These are phyloP conservation scores for Nitzschia sp. DNA, from an alignment of 108 stramenopile species.

Conservation along the genomic window DNA sequence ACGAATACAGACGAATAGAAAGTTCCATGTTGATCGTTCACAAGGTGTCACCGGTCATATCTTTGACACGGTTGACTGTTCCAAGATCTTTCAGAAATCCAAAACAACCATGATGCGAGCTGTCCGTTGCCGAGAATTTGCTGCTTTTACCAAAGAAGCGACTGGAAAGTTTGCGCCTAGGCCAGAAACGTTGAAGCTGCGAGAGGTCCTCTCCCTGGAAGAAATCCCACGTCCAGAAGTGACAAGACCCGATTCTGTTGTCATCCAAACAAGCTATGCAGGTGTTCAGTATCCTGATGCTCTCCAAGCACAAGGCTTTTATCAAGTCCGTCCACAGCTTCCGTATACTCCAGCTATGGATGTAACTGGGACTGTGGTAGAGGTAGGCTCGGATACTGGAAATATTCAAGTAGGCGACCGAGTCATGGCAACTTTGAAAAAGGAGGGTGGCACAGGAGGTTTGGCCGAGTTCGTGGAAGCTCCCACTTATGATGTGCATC, in stretches of 20 bases:
- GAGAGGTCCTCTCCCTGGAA: conserved; percentile 32
- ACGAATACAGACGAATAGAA: too few relatives aligned
- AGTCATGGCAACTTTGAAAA: conserved; percentile 55
- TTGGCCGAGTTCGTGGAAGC: conserved; percentile 53
- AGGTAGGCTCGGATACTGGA: conserved; percentile 37
- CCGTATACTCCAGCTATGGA: conserved; percentile 77
- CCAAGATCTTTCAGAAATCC: too few relatives aligned
- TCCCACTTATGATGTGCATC: conserved; percentile 39
- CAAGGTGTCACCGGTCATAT: too few relatives aligned
- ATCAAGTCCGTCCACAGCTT: conserved; percentile 56
- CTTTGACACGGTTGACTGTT: too few relatives aligned
- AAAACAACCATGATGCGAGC: conserved; percentile 46
- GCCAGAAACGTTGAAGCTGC: neutral
- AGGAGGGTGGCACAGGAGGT: conserved; percentile 57
- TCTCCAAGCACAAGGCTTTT: conserved; percentile 61
- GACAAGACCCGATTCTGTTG: conserved; percentile 22
- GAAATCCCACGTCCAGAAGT: conserved; percentile 24
- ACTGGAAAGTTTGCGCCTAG: neutral
- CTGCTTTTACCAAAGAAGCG: neutral
- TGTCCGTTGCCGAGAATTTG: conserved; percentile 54
- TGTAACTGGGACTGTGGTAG: conserved; percentile 56
- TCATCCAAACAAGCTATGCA: conserved; percentile 54
- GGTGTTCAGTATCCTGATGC: conserved; percentile 80
- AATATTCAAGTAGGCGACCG: conserved; percentile 53
- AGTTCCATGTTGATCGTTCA: too few relatives aligned